Percentiles rank a stretch among this genome's conserved stretches.
These are phyloP conservation scores for Eustoma russellianum DNA, from an alignment of 257 asterid species.

Conservation along the genomic window DNA sequence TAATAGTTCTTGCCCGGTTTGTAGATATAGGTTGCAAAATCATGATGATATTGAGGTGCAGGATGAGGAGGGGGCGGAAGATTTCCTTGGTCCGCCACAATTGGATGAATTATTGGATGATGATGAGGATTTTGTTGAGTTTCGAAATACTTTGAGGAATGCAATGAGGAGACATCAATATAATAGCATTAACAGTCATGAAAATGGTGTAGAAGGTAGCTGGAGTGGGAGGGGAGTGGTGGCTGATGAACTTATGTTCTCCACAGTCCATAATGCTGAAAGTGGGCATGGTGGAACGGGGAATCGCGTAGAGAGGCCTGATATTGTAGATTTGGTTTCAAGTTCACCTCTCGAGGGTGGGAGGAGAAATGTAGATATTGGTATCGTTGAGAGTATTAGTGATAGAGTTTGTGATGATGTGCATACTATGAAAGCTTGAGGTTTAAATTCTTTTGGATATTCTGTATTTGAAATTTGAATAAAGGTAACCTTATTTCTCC, in stretches of 20 bases:
- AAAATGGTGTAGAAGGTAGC: conserved; percentile 9
- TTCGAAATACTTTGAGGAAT: conserved; percentile 45
- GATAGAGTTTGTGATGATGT: conserved; percentile 9
- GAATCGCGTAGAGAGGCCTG: conserved; percentile 46
- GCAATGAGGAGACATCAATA: conserved; percentile 37
- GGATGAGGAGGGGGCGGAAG: conserved; percentile 25
- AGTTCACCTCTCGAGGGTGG: conserved; percentile 59
- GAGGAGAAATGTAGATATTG: conserved; percentile 31
- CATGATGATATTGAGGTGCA: conserved; percentile 24
- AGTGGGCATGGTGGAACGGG: conserved; percentile 49
- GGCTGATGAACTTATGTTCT: conserved; percentile 47
- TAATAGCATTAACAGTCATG: conserved; percentile 23
- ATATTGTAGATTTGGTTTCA: conserved; percentile 64
- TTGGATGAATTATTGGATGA: conserved; percentile 52
- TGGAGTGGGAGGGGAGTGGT: conserved; percentile 15
- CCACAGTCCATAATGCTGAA: conserved; percentile 62
- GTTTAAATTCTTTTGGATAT: not conserved
- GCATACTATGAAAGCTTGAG: conserved; percentile 10
- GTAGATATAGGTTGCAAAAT: conserved; percentile 52
- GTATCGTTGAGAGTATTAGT: conserved; percentile 8
- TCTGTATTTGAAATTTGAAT: not conserved
- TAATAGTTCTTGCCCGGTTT: conserved; percentile 79
- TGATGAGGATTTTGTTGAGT: conserved; percentile 40
- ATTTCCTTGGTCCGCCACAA: conserved; percentile 29
- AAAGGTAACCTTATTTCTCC: too few relatives aligned